Conservation (phyloP, 305 asterid genomes). For the Fraxinus paxiana region DNA sequence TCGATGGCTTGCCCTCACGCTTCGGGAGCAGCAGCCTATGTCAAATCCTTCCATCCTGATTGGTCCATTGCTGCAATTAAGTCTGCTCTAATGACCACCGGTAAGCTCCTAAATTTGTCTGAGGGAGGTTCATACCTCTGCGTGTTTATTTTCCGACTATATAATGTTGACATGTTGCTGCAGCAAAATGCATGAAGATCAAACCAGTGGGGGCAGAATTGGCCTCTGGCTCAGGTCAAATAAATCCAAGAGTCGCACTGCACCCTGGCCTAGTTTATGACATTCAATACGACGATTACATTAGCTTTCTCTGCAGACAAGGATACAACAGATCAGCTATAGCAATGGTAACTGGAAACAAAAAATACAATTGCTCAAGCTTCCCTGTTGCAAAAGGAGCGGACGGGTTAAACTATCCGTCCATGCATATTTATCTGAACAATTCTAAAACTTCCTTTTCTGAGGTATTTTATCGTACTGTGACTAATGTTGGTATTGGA, state of each 20-base stretch:
- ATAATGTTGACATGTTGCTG: slow-evolving; percentile 9
- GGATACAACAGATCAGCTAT: slow-evolving; percentile 48
- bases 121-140: not conserved
- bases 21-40: slow-evolving; percentile 72
- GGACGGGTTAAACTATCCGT: slow-evolving; percentile 79
- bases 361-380: slow-evolving; percentile 43
- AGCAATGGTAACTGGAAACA: slow-evolving; percentile 43
- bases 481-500: slow-evolving; percentile 51
- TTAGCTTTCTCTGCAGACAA: slow-evolving; percentile 60
- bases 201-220: slow-evolving; percentile 46
- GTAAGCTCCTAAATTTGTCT: slow-evolving; percentile 26
- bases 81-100: slow-evolving; percentile 86
- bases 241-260: slow-evolving; percentile 55
- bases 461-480: slow-evolving; percentile 50
- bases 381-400: slow-evolving; percentile 38
- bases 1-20: slow-evolving; percentile 87
- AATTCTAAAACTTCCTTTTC: slow-evolving; percentile 28
- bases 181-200: slow-evolving; percentile 57
- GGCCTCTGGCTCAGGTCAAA: slow-evolving; percentile 68
- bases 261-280: slow-evolving; percentile 78
- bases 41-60: slow-evolving; percentile 63
- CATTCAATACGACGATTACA: slow-evolving; percentile 37
- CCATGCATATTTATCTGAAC: slow-evolving; percentile 48
- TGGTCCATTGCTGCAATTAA: slow-evolving; percentile 87
- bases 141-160: not conserved